Percentiles rank a stretch among this genome's conserved stretches.
phyloP scores from a whole-genome alignment of 225 moss, liverwort and hornwort species.

The Physcomitrellopsis africana region DNA sequence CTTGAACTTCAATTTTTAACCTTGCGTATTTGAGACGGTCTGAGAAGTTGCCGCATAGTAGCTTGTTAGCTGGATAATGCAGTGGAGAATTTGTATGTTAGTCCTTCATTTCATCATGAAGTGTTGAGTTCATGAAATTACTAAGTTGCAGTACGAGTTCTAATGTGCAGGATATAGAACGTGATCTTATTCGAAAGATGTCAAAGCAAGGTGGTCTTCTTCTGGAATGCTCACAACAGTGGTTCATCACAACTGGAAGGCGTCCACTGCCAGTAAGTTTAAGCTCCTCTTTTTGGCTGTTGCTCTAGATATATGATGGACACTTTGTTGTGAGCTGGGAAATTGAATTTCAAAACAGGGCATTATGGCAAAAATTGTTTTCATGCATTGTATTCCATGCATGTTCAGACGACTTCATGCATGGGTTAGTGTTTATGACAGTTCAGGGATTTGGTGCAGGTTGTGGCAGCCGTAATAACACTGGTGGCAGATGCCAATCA shows the following conservation, averaged over 20 bases:
- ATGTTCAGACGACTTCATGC: not conserved
- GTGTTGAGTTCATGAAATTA: not conserved
- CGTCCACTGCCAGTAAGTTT: conserved; percentile 78
- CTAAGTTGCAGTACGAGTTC: conserved; percentile 4
- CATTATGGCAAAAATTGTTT: no score
- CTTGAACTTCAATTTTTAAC: no score
- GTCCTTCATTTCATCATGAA: no score
- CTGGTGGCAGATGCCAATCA: conserved; percentile 75
- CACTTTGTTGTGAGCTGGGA: not conserved
- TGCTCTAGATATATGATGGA: not conserved
- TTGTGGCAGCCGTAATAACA: conserved; percentile 81
- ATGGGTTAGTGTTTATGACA: conserved; percentile 19
- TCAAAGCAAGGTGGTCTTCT: conserved; percentile 68
- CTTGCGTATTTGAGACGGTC: no score
- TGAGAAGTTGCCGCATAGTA: no score
- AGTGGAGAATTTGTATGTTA: no score
- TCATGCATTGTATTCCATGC: not conserved
- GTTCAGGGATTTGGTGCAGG: conserved; percentile 38
- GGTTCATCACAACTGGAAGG: conserved; percentile 85
- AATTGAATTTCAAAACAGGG: no score
- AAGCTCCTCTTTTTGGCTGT: not conserved
- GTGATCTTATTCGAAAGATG: conserved; percentile 61
- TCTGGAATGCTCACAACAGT: conserved; percentile 70
- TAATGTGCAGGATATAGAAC: conserved; percentile 49
- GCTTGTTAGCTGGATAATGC: no score